A percentile compares a stretch with the other conserved stretches of the same genome.
Conservation (phyloP, 352 stramenopile genomes). For the Globisporangium cederbergense region DNA sequence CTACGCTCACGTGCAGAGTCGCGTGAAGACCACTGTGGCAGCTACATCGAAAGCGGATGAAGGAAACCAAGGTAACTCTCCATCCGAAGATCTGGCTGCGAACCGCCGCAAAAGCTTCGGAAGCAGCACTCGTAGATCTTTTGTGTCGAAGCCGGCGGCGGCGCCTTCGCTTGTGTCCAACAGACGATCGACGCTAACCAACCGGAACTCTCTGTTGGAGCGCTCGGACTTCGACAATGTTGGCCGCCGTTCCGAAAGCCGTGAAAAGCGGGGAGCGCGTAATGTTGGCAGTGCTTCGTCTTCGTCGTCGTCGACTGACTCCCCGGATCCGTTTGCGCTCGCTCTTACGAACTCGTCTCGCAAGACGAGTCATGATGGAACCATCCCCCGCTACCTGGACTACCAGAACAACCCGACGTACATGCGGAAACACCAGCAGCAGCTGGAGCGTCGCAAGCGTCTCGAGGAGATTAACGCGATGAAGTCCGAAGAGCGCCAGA, state of each 20-base stretch:
- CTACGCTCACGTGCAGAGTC: conserved; percentile 1
- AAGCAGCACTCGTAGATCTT: not conserved
- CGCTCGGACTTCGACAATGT: conserved; percentile 13
- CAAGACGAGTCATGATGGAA: conserved; percentile 46
- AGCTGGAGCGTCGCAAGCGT: conserved; percentile 61
- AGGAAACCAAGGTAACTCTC: not conserved
- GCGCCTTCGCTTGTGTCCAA: conserved; percentile 5
- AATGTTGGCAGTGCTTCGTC: conserved; percentile 16
- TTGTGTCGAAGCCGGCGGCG: conserved; percentile 4
- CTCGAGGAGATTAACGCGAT: conserved; percentile 59
- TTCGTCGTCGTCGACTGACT: conserved; percentile 27
- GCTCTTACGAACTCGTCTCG: conserved; percentile 17
- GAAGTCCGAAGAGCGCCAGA: conserved; percentile 58
- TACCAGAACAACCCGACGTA: conserved; percentile 51
- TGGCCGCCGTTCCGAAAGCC: conserved; percentile 5
- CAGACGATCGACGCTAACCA: conserved; percentile 10
- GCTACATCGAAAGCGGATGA: not conserved
- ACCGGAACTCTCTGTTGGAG: conserved; percentile 8
- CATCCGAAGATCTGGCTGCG: not conserved
- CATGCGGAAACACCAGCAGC: conserved; percentile 40
- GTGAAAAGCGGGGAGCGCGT: not conserved
- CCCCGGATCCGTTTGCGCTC: conserved; percentile 25
- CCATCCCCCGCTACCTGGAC: conserved; percentile 58
- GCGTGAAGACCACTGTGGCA: not conserved
- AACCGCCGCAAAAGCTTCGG: conserved; percentile 12